Evolutionary conservation across 371 early-diverging fungal genomes (phyloP), one percentile per base, ranked within the genome.

Genomic region (Mortierella sp.): DNA sequence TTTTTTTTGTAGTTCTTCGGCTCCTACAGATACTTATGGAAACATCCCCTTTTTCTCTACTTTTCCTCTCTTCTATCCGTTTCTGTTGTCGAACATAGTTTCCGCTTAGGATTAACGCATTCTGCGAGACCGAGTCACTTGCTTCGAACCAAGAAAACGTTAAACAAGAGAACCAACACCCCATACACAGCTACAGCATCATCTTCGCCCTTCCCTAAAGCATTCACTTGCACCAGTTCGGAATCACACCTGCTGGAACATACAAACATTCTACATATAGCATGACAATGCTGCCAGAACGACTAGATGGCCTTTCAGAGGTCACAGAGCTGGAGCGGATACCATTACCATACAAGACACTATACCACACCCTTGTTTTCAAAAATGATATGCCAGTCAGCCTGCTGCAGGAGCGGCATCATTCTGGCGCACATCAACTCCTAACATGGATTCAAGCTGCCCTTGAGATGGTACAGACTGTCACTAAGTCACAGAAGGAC

Each of bases 381-480:
- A 78, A 66, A 42, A 62, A 65, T 42, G 78, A 78, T 15, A 78
- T 78, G 78, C 78, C 78, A 0, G 62, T 78, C 48, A 65, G 64
- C 27, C 55, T 78, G 14, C 27, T 78, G 27, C 60, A 46, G 51
- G 70, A 78, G 48, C 48, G 66, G 15, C 67, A 70, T 28, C 62
- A 37, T 14, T 58, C 66, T 1, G 67, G 78, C 28, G 49, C 63
- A 37, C 43, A 61, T 9, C 78, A 78, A 42, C 66, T 78, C 57
- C n/a, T 62, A 43, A 66, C 59, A 12, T 78, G 78, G 78, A 78
- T 78, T 28, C 47, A 78, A 12, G 63, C 57, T 4, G 78, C 78
- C 14, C 49, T 62, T 4, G 46, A 44, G 0, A 49, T 78, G 27
- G 42, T 70, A 28, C 50, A 62, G 12, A 48, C 49, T 24, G 65